Evolutionary conservation across 345 rosid species (phyloP), one percentile per base, ranked within the genome.

Genomic region (Fremontodendron californicum): DNA sequence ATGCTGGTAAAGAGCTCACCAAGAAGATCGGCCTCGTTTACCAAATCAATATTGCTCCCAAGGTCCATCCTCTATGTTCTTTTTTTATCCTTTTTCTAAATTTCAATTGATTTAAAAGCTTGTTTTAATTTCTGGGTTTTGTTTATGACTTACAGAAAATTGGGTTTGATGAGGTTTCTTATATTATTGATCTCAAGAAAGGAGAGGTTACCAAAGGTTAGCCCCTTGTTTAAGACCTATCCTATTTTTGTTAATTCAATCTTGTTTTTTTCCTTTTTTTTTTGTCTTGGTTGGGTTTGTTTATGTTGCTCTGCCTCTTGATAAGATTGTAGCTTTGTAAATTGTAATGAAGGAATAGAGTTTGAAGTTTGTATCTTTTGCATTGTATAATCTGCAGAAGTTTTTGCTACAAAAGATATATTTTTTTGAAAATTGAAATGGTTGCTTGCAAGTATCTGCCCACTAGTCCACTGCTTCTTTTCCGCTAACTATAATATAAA

Each of bases 11-110:
- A 74, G 78, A 84, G 11, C 54, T 96, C 73, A 82, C 67, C 13
- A 79, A 92, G 86, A 96, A 92, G 88, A 82, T 96, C 55, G 91
- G 89, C 61, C 94, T 90, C 58, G 96, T 96, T 45, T 96, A 91
- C 49, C 99, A 96, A 80, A 86, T 96, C 88, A 89, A 96, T 82
- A 65, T 96, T 73, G 94, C 99, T 63, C 98, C 99, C n/a, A 88
- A 92, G 94, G 98, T 96, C 60, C n/a, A 8, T 3, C 21, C 12
- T 46, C 5, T 35, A 2, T 45, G 15, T 2, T 29, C 48, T 27
- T 23, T 51, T 51, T 35, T 43, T 10, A 0, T 13, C 13, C 54
- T 71, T 8, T 61, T 4, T n/a, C 60, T 6, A 51, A 18, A 11
- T 8, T 15, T 52, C 48, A 10, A 13, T 8, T 9, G 9, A 25